phyloP scores from a whole-genome alignment of 352 stramenopile genomes.

The Hyphochytrium catenoides region DNA sequence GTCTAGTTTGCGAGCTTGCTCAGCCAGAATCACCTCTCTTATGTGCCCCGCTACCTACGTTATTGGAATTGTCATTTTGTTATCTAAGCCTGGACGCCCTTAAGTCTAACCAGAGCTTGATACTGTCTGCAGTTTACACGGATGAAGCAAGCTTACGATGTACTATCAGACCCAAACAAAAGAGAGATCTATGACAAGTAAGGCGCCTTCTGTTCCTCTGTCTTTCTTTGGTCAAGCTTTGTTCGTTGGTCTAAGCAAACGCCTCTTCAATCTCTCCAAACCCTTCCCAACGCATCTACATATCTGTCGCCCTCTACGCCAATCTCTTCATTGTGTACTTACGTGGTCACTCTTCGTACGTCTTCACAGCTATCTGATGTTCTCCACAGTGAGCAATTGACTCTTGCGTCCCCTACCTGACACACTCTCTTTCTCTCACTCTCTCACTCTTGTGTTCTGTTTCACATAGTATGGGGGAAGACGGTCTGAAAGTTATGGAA shows the following conservation, averaged over 20 bases:
- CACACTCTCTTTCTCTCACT: too few species aligned
- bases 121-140: constrained; percentile 44
- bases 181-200: constrained; percentile 50
- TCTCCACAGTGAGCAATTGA: too few species aligned
- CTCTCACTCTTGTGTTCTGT: too few species aligned
- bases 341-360: too few species aligned
- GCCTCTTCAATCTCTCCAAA: not conserved
- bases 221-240: not conserved
- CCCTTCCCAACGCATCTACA: not conserved
- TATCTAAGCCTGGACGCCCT: not conserved
- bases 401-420: too few species aligned
- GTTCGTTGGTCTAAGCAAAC: not conserved
- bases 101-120: constrained; percentile 9
- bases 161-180: constrained; percentile 63
- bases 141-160: constrained; percentile 77
- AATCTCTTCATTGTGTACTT: not conserved
- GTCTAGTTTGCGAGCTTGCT: too few species aligned
- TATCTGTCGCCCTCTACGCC: not conserved
- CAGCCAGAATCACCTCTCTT: constrained; percentile 7
- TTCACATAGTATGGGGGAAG: constrained; percentile 36
- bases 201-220: constrained; percentile 2
- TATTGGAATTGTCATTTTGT: not conserved
- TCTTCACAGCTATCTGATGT: too few species aligned
- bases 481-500: constrained; percentile 64
- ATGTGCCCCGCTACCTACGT: not conserved